Conservation (phyloP, 768 basidiomycete genomes). For the Suillus clintonianus region DNA sequence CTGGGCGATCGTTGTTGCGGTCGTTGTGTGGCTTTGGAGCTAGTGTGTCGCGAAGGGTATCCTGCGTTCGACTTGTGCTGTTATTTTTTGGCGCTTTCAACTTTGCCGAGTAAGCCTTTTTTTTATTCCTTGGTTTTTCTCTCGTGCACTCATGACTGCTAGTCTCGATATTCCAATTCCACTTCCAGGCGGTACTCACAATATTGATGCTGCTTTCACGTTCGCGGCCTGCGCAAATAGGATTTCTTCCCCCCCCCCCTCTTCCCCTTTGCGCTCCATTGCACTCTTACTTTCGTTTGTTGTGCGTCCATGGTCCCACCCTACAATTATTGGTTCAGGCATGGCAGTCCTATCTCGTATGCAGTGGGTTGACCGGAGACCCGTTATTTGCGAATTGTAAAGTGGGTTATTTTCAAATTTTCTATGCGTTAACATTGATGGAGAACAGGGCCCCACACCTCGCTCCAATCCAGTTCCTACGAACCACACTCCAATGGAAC, state of each 20-base stretch:
- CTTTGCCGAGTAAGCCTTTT: conserved; percentile 57
- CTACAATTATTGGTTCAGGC: conserved; percentile 35
- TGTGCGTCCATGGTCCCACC: conserved; percentile 42
- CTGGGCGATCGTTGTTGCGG: conserved; percentile 62
- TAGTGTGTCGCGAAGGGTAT: conserved; percentile 81
- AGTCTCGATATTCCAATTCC: conserved; percentile 36
- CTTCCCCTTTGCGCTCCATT: conserved; percentile 57
- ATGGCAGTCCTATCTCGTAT: no score
- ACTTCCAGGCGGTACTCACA: conserved; percentile 60
- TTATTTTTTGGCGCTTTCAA: conserved; percentile 95
- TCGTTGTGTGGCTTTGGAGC: conserved; percentile 68
- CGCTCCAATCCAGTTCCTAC: no score
- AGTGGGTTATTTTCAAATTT: no score
- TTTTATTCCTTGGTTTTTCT: not conserved
- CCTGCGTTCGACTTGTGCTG: conserved; percentile 73
- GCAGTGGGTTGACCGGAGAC: no score
- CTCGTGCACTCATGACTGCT: conserved; percentile 8
- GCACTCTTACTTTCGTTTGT: conserved; percentile 51
- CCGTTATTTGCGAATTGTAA: no score
- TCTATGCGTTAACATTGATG: no score
- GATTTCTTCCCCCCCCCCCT: conserved; percentile 47
- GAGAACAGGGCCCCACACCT: no score
- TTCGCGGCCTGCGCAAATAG: conserved; percentile 72
- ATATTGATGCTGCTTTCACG: conserved; percentile 75
- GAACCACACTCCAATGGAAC: no score